Evolutionary conservation across 108 stramenopile species (phyloP).

Genomic region (Skeletonema grethae): DNA sequence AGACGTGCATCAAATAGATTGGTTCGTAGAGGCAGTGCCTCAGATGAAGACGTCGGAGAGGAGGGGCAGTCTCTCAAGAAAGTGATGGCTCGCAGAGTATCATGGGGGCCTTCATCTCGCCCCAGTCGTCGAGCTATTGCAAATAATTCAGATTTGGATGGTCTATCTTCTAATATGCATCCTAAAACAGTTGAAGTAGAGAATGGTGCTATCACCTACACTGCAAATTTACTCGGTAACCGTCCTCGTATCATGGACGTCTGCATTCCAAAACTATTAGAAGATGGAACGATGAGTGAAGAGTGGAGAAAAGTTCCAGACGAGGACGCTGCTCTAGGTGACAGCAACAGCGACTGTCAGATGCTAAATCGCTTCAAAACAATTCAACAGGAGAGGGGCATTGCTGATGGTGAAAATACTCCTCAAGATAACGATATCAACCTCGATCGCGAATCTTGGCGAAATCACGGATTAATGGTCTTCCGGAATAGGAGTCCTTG

Average conservation of each 20-base stretch:
- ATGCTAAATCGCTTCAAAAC: conserved; percentile 77
- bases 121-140: conserved; percentile 69
- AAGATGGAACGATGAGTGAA: conserved; percentile 46
- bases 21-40: conserved; percentile 13
- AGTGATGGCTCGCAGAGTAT: neutral
- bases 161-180: neutral
- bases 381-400: conserved; percentile 51
- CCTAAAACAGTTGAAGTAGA: conserved; percentile 59
- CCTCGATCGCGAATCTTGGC: conserved; percentile 28
- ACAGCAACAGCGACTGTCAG: conserved; percentile 26
- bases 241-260: conserved; percentile 90
- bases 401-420: conserved; percentile 16
- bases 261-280: conserved; percentile 73
- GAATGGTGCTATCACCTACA: conserved; percentile 81
- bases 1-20: conserved; percentile 24
- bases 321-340: conserved; percentile 14
- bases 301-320: conserved; percentile 60
- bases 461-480: conserved; percentile 67
- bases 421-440: neutral
- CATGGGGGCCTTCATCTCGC: conserved; percentile 16
- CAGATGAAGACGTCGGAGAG: neutral
- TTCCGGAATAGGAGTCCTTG: conserved; percentile 88
- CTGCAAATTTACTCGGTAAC: conserved; percentile 85
- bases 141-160: conserved; percentile 34
- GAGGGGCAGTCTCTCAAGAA: conserved; percentile 4